These are phyloP conservation scores for Sparassis latifolia DNA, from an alignment of 1,284 basidiomycete species.

Conservation along the genomic window DNA sequence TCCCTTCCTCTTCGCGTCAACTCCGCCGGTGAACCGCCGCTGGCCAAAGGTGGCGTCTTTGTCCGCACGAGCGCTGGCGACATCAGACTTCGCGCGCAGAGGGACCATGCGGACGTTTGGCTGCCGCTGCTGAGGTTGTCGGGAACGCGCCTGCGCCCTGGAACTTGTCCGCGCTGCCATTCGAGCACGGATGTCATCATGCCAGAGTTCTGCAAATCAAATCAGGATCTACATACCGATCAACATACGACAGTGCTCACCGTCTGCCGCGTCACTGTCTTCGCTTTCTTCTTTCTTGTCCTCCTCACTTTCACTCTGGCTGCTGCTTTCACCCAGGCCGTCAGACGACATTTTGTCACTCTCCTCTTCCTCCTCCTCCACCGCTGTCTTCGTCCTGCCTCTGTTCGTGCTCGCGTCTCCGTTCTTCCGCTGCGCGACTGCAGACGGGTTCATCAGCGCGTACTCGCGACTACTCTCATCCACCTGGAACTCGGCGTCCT, in stretches of 20 bases:
- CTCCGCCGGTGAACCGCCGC: constrained; percentile 35
- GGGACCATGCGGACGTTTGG: constrained; percentile 56
- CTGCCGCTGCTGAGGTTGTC: constrained; percentile 24
- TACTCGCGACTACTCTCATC: constrained; percentile 87
- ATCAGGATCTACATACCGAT: too few species aligned
- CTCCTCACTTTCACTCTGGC: constrained; percentile 22
- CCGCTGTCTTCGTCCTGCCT: constrained; percentile 64
- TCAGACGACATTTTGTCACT: constrained; percentile 77
- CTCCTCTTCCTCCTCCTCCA: constrained; percentile 87
- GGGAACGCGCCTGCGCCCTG: constrained; percentile 4
- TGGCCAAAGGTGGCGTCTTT: constrained; percentile 66
- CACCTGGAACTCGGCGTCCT: constrained; percentile 91
- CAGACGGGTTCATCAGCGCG: constrained; percentile 86
- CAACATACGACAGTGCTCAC: constrained; percentile 21
- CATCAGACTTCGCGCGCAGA: constrained; percentile 41
- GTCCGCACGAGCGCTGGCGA: constrained; percentile 29
- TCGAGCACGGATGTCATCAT: constrained; percentile 23
- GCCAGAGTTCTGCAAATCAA: constrained; percentile 17
- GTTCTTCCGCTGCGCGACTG: constrained; percentile 43
- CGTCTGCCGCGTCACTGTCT: constrained; percentile 52
- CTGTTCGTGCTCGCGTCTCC: constrained; percentile 18
- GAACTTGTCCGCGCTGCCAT: constrained; percentile 16
- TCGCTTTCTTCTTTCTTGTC: constrained; percentile 24
- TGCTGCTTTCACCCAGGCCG: constrained; percentile 40
- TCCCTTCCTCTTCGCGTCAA: constrained; percentile 12